These are phyloP conservation scores for Cajanus cajan DNA, from an alignment of 306 rosid species.

Conservation along the genomic window DNA sequence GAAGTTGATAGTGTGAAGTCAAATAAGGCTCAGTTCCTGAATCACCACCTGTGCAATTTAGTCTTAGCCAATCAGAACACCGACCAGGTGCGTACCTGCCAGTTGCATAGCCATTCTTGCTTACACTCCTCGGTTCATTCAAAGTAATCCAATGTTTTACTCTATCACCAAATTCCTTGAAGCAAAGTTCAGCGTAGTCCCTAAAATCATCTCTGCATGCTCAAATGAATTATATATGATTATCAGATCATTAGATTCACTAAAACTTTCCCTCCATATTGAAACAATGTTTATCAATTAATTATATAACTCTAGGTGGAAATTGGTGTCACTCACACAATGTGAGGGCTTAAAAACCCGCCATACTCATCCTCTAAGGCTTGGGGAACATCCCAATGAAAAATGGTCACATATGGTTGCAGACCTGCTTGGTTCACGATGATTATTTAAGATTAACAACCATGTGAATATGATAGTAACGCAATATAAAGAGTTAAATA, in stretches of 20 bases:
- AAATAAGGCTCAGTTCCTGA: constrained; percentile 67
- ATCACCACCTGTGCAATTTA: constrained; percentile 61
- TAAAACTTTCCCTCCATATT: background rate
- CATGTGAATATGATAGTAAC: background rate
- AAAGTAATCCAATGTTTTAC: constrained; percentile 72
- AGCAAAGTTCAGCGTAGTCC: constrained; percentile 65
- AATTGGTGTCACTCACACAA: constrained; percentile 46
- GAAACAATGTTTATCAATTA: background rate
- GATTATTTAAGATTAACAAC: constrained; percentile 1
- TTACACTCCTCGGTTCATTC: constrained; percentile 56
- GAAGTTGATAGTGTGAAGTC: constrained; percentile 55
- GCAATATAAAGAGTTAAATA: background rate
- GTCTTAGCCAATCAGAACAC: constrained; percentile 53
- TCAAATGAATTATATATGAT: background rate
- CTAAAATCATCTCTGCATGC: constrained; percentile 45
- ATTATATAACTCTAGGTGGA: background rate
- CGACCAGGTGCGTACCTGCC: constrained; percentile 62
- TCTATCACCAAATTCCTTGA: constrained; percentile 61
- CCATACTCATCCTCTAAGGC: constrained; percentile 53
- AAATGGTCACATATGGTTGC: constrained; percentile 39
- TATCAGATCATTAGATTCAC: constrained; percentile 13
- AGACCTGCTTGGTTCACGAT: constrained; percentile 29
- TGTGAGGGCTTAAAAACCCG: constrained; percentile 47
- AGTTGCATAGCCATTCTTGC: constrained; percentile 41
- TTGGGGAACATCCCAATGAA: constrained; percentile 45